phyloP scores from a whole-genome alignment of 1,284 basidiomycete species.

The Coriolopsis trogii region DNA sequence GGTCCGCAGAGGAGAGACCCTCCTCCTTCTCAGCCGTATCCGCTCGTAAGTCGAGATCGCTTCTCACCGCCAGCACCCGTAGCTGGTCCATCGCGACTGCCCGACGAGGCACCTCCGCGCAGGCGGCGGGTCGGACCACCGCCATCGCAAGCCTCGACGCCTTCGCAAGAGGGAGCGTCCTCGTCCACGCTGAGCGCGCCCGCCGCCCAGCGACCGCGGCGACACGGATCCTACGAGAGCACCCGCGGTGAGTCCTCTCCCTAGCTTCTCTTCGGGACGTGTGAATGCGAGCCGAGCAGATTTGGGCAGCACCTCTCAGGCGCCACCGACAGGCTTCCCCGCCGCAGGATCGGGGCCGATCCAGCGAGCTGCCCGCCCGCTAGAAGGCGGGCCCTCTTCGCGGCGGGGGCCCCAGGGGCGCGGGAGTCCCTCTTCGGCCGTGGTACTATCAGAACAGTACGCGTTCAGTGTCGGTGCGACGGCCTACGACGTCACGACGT shows the following conservation, averaged over 20 bases:
- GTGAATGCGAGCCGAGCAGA: conserved; percentile 10
- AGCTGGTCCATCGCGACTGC: conserved; percentile 18
- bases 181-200: not conserved
- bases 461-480: conserved; percentile 20
- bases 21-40: conserved; percentile 1
- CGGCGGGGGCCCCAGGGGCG: conserved; percentile 10
- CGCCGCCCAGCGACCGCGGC: conserved; percentile 2
- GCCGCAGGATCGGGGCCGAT: conserved; percentile 5
- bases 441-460: conserved; percentile 15
- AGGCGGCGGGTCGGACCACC: conserved; percentile 2
- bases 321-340: conserved; percentile 7
- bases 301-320: conserved; percentile 10
- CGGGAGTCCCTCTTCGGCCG: conserved; percentile 13
- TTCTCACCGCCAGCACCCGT: conserved; percentile 9
- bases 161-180: not conserved
- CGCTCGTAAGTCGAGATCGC: not conserved
- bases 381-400: conserved; percentile 10
- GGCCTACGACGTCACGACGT: conserved; percentile 23
- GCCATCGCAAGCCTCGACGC: conserved; percentile 1
- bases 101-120: conserved; percentile 1
- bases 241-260: conserved; percentile 14
- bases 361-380: conserved; percentile 10
- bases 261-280: not conserved
- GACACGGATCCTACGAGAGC: not conserved
- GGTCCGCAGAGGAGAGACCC: conserved; percentile 17